Evolutionary conservation across 2,329 filamentous ascomycete species (phyloP).

Genomic region (Torrubiella hemipterigena): DNA sequence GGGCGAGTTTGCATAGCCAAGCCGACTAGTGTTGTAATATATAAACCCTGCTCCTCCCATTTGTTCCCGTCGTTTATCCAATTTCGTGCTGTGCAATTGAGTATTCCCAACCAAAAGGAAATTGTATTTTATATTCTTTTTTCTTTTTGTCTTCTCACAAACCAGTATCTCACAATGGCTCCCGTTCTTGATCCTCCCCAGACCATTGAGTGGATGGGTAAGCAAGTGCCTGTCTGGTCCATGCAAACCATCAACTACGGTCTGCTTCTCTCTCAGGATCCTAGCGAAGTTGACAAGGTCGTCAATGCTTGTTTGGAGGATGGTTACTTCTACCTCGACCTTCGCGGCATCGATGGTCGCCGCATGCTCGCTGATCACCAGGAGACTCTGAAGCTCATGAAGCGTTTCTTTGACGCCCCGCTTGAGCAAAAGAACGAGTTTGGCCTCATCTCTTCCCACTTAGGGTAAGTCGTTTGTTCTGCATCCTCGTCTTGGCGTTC

Average conservation of each 20-base stretch:
- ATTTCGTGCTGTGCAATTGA: too few species aligned
- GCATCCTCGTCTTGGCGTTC: not conserved
- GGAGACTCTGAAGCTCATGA: conserved; percentile 40
- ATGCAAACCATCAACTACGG: conserved; percentile 41
- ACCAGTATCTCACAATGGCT: conserved; percentile 18
- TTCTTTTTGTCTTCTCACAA: not conserved
- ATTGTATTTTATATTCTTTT: too few species aligned
- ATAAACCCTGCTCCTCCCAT: too few species aligned
- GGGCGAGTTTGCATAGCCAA: too few species aligned
- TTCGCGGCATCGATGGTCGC: conserved; percentile 39
- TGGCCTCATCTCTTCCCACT: conserved; percentile 39
- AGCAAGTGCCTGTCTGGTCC: conserved; percentile 34
- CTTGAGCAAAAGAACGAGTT: conserved; percentile 45
- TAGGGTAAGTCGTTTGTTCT: conserved; percentile 24
- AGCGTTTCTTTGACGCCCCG: conserved; percentile 40
- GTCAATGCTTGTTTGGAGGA: conserved; percentile 34
- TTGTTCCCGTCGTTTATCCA: too few species aligned
- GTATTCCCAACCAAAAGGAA: too few species aligned
- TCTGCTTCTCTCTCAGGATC: conserved; percentile 39
- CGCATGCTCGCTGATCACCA: conserved; percentile 39
- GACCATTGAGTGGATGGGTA: conserved; percentile 36
- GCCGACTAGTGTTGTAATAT: too few species aligned
- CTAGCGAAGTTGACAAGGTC: conserved; percentile 38
- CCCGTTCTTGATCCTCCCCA: conserved; percentile 24
- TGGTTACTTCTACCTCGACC: conserved; percentile 45